Evolutionary conservation across 2,329 filamentous ascomycete genomes (phyloP), one percentile per base, ranked within the genome.

Genomic region (Ophiostoma montium): DNA sequence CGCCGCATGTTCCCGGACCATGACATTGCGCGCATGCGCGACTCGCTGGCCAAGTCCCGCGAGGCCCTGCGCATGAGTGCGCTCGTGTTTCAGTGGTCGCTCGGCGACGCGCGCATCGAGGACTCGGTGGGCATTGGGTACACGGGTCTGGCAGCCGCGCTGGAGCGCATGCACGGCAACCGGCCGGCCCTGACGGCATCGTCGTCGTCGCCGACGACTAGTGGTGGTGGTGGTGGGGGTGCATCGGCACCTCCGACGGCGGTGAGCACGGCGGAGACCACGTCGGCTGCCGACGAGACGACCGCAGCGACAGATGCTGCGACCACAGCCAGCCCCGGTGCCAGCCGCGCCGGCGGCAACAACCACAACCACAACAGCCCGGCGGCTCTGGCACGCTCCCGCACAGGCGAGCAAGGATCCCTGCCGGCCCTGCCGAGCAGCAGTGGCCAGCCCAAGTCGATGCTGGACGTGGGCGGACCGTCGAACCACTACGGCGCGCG

Each of bases 41-140:
- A 65, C 3, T 75, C 74, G 11, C 65, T 84, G 9, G 67, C 65
- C 10, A 76, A 71, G 59, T 80, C 74, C 12, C 70, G 75, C 10
- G 78, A 83, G 55, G 71, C 75, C 2, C 62, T 84, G 45, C 74
- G 72, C 56, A 78, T 82, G 68, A 81, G 76, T 57, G 73, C 76
- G 8, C 67, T 78, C 41, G 72, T 80, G 56, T 78, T 84, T 61
- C 73, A 80, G 55, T 84, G 79, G 78, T 76, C 73, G 18, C 65
- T 83, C 3, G 78, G 77, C 9, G 70, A 70, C 30, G 68, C 70
- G 18, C 75, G 72, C 58, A 72, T 75, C 15, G 77, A 82, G 55
- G 71, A 72, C 15, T 71, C 76, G 12, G 70, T 76, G 38, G 78
- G 78, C 16, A 81, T 82, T 42, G 81, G 81, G 39, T 85, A 82